phyloP scores from a whole-genome alignment of 2,329 filamentous ascomycete genomes.

The Xylaria hypoxylon region DNA sequence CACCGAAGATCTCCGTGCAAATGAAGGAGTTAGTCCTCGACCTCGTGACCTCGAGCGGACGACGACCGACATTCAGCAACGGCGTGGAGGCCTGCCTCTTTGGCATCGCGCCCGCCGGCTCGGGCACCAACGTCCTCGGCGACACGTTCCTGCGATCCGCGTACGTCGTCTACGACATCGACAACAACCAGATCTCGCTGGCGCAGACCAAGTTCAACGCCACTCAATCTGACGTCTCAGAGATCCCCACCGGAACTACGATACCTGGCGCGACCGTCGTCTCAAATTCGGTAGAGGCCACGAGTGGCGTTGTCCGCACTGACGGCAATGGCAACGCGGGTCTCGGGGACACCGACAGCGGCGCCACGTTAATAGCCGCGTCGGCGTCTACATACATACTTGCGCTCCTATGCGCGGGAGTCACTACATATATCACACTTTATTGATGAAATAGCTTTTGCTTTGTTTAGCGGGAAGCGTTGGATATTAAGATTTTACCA shows the following conservation, averaged over 20 bases:
- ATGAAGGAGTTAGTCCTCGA: slow-evolving; percentile 71
- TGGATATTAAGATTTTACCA: neutral
- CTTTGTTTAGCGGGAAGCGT: slow-evolving; percentile 1
- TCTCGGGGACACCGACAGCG: slow-evolving; percentile 29
- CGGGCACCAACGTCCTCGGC: slow-evolving; percentile 71
- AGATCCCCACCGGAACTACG: slow-evolving; percentile 64
- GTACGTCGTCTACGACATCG: slow-evolving; percentile 80
- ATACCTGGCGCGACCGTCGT: slow-evolving; percentile 68
- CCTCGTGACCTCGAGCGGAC: slow-evolving; percentile 59
- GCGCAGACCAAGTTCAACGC: slow-evolving; percentile 75
- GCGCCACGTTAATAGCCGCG: slow-evolving; percentile 26
- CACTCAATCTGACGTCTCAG: slow-evolving; percentile 61
- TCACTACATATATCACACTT: slow-evolving; percentile 36
- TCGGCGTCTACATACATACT: slow-evolving; percentile 31
- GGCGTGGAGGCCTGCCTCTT: slow-evolving; percentile 72
- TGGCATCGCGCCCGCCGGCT: slow-evolving; percentile 70
- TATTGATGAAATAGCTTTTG: slow-evolving; percentile 27
- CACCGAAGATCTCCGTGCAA: slow-evolving; percentile 64
- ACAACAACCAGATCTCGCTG: slow-evolving; percentile 76
- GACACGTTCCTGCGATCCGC: slow-evolving; percentile 81
- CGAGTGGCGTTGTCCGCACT: slow-evolving; percentile 54
- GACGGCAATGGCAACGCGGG: slow-evolving; percentile 37
- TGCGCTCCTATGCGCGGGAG: slow-evolving; percentile 34
- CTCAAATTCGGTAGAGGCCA: slow-evolving; percentile 61
- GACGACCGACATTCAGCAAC: slow-evolving; percentile 63